Evolutionary conservation across 352 stramenopile species (phyloP).

Genomic region (Blastocystis sp.): DNA sequence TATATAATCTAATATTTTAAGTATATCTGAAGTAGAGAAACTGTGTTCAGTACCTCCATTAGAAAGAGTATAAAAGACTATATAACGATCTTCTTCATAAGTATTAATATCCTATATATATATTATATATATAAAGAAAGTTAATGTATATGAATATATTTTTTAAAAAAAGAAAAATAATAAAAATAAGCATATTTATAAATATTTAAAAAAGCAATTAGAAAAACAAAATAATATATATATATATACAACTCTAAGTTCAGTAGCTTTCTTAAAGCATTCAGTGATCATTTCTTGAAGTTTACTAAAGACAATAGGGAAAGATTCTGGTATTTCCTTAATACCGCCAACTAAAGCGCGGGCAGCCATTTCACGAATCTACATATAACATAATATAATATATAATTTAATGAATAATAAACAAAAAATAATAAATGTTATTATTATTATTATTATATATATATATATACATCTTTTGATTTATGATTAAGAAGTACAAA

Average conservation of each 20-base stretch:
- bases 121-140: too few species aligned
- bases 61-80: too few species aligned
- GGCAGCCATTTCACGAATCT: conserved; percentile 52
- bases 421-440: conserved; percentile 59
- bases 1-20: conserved; percentile 3
- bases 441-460: conserved; percentile 56
- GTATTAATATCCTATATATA: too few species aligned
- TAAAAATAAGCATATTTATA: too few species aligned
- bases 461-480: conserved; percentile 55
- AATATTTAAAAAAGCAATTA: too few species aligned
- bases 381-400: conserved; percentile 49
- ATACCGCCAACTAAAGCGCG: conserved; percentile 46
- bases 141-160: too few species aligned
- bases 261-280: conserved; percentile 25
- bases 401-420: conserved; percentile 48
- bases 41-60: too few species aligned
- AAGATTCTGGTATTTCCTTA: conserved; percentile 49
- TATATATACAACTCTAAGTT: background rate
- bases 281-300: conserved; percentile 1
- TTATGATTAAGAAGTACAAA: conserved; percentile 54
- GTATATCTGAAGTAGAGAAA: too few species aligned
- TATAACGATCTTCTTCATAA: too few species aligned
- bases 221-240: too few species aligned
- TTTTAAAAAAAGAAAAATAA: too few species aligned
- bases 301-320: background rate